A percentile compares a stretch with the other conserved stretches of the same genome.
These are phyloP conservation scores for Metschnikowia peoriensis DNA, from an alignment of 805 yeast genomes.

Conservation along the genomic window DNA sequence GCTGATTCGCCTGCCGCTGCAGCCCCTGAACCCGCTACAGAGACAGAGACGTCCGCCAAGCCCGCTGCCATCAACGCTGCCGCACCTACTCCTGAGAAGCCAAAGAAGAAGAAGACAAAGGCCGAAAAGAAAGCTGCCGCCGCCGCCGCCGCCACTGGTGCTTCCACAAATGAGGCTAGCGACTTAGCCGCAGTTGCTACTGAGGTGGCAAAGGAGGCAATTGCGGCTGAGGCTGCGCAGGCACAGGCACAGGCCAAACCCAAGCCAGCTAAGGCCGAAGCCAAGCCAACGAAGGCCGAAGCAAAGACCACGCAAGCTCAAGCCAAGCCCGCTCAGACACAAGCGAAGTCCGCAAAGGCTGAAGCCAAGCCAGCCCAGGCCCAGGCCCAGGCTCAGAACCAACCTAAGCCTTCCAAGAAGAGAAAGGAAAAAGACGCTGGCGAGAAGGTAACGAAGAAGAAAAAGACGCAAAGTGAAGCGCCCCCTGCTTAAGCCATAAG, in stretches of 20 bases:
- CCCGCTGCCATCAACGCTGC: neutral
- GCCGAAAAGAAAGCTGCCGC: constrained; percentile 4
- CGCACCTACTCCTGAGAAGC: neutral
- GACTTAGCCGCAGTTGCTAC: constrained; percentile 5
- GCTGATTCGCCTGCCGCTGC: neutral
- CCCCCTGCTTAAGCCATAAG: neutral
- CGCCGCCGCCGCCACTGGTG: neutral
- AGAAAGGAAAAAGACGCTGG: constrained; percentile 17
- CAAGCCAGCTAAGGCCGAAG: constrained; percentile 4
- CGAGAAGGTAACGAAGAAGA: constrained; percentile 17
- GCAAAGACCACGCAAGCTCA: no score
- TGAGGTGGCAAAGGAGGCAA: constrained; percentile 9
- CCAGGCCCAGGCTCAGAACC: no score
- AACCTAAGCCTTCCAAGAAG: constrained; percentile 17
- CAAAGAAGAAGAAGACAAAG: constrained; percentile 18
- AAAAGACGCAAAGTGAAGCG: constrained; percentile 14
- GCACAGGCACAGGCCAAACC: neutral
- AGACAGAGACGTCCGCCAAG: no score
- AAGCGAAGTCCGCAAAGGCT: neutral
- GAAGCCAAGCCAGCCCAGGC: neutral
- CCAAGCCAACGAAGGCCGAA: no score
- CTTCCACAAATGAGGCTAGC: neutral
- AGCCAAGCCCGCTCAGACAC: no score
- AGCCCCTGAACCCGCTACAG: neutral
- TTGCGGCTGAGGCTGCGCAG: constrained; percentile 1